Conservation (phyloP, 306 rosid genomes). For the Acmispon strigosus region DNA sequence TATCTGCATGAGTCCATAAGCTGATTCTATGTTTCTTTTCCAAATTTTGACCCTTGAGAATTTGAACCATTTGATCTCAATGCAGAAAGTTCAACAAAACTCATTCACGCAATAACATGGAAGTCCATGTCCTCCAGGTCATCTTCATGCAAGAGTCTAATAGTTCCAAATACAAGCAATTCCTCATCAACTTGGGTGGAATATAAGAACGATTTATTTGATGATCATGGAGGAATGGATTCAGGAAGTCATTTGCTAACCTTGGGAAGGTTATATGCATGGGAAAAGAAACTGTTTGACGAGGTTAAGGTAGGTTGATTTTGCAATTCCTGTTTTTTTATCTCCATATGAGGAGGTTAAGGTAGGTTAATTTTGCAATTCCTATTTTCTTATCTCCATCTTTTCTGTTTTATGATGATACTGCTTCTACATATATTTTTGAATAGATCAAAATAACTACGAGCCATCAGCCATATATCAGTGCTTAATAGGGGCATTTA, state of each 20-base stretch:
- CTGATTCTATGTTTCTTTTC: conserved; percentile 5
- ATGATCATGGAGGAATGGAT: conserved; percentile 81
- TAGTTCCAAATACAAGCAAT: conserved; percentile 51
- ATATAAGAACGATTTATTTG: conserved; percentile 71
- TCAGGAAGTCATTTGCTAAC: conserved; percentile 94
- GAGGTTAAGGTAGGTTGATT: conserved; percentile 71
- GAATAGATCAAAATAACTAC: neutral
- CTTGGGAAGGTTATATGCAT: conserved; percentile 77
- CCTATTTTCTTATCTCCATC: neutral
- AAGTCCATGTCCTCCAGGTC: conserved; percentile 55
- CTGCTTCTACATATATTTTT: neutral
- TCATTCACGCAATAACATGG: conserved; percentile 77
- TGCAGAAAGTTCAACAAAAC: conserved; percentile 90
- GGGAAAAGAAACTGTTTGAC: conserved; percentile 96
- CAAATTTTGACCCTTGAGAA: conserved; percentile 20
- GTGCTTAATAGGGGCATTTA: conserved; percentile 1
- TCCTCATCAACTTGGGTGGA: conserved; percentile 68
- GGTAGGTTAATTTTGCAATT: conserved; percentile 33
- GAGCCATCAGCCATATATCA: neutral
- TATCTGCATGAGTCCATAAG: neutral
- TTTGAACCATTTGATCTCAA: conserved; percentile 22
- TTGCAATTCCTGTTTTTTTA: neutral
- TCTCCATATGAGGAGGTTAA: conserved; percentile 93
- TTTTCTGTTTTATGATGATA: neutral
- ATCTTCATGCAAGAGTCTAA: conserved; percentile 82